Evolutionary conservation across 1,139 yeast genomes (phyloP).

Genomic region (Geotrichum siamense): DNA sequence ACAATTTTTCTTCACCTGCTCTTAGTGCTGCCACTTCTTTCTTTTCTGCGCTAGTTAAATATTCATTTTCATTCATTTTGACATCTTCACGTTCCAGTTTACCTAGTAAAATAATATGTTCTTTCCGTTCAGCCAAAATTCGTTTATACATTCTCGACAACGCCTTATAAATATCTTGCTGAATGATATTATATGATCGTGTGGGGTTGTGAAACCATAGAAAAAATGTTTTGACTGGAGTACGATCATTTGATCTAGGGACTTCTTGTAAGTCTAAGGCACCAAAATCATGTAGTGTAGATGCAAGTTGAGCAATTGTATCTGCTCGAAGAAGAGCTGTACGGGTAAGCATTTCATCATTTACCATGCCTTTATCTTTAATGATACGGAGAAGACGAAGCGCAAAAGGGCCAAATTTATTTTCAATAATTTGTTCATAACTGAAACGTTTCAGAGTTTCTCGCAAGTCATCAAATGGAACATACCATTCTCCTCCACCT

Average conservation of each 20-base stretch:
- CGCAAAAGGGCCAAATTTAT: constrained; percentile 43
- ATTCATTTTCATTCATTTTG: constrained; percentile 68
- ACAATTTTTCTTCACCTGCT: constrained; percentile 31
- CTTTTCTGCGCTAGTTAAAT: constrained; percentile 67
- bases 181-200: constrained; percentile 44
- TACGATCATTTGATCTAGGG: constrained; percentile 85
- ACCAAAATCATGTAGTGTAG: constrained; percentile 35
- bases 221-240: constrained; percentile 82
- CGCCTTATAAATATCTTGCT: constrained; percentile 54
- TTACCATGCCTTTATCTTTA: constrained; percentile 59
- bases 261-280: constrained; percentile 66
- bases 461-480: constrained; percentile 34
- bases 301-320: constrained; percentile 51
- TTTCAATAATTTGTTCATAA: constrained; percentile 54
- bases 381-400: constrained; percentile 62
- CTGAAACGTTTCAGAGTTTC: constrained; percentile 44
- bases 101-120: constrained; percentile 60
- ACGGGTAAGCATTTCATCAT: constrained; percentile 77
- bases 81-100: constrained; percentile 89
- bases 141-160: constrained; percentile 59
- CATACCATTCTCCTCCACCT: constrained; percentile 40
- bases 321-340: constrained; percentile 69
- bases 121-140: constrained; percentile 50
- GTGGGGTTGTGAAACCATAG: constrained; percentile 66
- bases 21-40: constrained; percentile 54